Percentiles rank a stretch among this genome's conserved stretches.
Conservation (phyloP, 148 eudicot genomes). For the Arctostaphylos glauca region DNA sequence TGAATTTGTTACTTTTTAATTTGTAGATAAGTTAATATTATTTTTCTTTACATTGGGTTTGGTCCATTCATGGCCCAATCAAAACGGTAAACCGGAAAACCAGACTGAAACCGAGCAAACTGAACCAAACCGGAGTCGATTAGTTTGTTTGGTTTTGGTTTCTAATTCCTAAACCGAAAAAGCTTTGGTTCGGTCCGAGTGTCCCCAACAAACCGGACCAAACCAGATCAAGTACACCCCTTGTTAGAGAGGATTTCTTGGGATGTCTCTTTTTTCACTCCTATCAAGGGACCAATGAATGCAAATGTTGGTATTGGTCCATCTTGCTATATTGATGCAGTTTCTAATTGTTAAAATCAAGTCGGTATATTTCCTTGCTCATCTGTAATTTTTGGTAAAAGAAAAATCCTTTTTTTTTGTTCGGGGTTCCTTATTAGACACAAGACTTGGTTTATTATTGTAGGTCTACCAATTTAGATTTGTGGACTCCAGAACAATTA, state of each 20-base stretch:
- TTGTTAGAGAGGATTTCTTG: neutral
- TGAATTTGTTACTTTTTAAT: no score
- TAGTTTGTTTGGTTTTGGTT: no score
- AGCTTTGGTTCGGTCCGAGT: no score
- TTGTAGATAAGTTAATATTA: no score
- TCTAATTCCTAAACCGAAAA: no score
- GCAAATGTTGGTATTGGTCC: neutral
- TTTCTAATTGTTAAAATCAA: neutral
- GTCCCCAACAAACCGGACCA: no score
- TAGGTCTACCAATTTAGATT: conserved; percentile 95
- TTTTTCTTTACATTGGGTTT: no score
- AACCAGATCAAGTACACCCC: no score
- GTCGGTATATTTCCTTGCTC: neutral
- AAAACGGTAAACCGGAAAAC: no score
- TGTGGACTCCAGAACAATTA: conserved; percentile 93
- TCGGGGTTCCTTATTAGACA: neutral
- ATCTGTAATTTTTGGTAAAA: neutral
- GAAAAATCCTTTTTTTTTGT: neutral
- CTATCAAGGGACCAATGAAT: neutral
- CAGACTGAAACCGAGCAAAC: no score
- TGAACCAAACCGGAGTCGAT: no score
- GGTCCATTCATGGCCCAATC: no score
- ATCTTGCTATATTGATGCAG: neutral
- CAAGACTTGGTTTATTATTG: conserved; percentile 11
- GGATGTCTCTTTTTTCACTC: neutral